Evolutionary conservation across 352 stramenopile genomes (phyloP).

Genomic region (Phytophthora boehmeriae): DNA sequence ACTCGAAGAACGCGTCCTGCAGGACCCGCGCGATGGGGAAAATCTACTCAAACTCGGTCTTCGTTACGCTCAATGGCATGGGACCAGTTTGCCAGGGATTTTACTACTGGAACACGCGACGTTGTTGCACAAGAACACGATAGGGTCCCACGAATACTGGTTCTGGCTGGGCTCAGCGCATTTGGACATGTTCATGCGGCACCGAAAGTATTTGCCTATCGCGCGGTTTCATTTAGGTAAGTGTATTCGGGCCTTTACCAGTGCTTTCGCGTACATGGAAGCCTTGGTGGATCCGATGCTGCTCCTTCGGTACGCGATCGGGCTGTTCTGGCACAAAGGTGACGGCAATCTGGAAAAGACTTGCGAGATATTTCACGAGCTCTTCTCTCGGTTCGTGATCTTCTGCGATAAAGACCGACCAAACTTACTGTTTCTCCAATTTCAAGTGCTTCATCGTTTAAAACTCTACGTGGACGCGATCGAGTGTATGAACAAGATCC

Average conservation of each 20-base stretch:
- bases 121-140: conserved; percentile 41
- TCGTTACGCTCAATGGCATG: conserved; percentile 58
- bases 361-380: conserved; percentile 57
- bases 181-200: conserved; percentile 62
- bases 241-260: conserved; percentile 59
- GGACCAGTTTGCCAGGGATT: conserved; percentile 58
- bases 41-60: conserved; percentile 63
- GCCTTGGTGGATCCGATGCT: conserved; percentile 65
- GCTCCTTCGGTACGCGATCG: conserved; percentile 66
- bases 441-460: conserved; percentile 63
- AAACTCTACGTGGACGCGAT: conserved; percentile 59
- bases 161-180: conserved; percentile 68
- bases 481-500: conserved; percentile 52
- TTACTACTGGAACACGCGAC: conserved; percentile 63
- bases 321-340: conserved; percentile 59
- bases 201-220: conserved; percentile 67
- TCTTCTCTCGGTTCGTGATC: conserved; percentile 57
- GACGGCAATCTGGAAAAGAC: conserved; percentile 58
- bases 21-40: conserved; percentile 43
- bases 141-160: conserved; percentile 70
- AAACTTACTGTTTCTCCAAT: conserved; percentile 65
- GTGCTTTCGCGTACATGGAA: conserved; percentile 66
- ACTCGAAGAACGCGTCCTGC: conserved; percentile 65
- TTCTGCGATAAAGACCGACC: conserved; percentile 69
- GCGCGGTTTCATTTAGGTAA: conserved; percentile 59